Evolutionary conservation across 805 yeast species (phyloP).

Genomic region (Komagataella pastoris): DNA sequence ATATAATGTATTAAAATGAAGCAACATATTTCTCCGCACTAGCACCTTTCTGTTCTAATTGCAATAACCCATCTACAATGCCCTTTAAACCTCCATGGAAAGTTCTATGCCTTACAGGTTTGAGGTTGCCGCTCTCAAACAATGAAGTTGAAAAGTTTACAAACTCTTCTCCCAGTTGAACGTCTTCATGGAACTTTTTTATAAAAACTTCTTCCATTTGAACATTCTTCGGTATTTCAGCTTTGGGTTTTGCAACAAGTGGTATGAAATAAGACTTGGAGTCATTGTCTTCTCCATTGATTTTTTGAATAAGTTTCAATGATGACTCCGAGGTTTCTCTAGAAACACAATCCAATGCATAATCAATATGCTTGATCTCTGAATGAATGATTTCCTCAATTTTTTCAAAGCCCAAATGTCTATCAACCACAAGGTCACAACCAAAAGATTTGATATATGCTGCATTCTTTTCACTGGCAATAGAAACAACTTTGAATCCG

Average conservation of each 20-base stretch:
- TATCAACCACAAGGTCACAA: conserved; percentile 21
- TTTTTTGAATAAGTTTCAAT: conserved; percentile 15
- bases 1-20: neutral
- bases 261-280: conserved; percentile 18
- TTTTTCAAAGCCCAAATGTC: conserved; percentile 15
- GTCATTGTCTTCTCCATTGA: conserved; percentile 2
- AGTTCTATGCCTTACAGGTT: conserved; percentile 20
- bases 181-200: conserved; percentile 29
- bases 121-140: conserved; percentile 14
- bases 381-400: conserved; percentile 9
- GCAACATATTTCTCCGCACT: conserved; percentile 6
- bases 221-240: conserved; percentile 10
- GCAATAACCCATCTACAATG: conserved; percentile 2
- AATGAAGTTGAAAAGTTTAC: conserved; percentile 20
- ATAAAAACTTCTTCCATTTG: conserved; percentile 20
- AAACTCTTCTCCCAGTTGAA: conserved; percentile 20
- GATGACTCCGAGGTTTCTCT: conserved; percentile 22
- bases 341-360: conserved; percentile 31
- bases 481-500: conserved; percentile 22
- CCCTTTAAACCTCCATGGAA: conserved; percentile 15
- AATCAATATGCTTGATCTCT: conserved; percentile 15
- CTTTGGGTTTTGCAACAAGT: conserved; percentile 22
- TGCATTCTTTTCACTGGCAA: conserved; percentile 12
- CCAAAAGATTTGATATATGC: conserved; percentile 13
- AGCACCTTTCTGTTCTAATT: conserved; percentile 4